phyloP scores from a whole-genome alignment of 805 yeast species.

The Ogataea zsoltii region DNA sequence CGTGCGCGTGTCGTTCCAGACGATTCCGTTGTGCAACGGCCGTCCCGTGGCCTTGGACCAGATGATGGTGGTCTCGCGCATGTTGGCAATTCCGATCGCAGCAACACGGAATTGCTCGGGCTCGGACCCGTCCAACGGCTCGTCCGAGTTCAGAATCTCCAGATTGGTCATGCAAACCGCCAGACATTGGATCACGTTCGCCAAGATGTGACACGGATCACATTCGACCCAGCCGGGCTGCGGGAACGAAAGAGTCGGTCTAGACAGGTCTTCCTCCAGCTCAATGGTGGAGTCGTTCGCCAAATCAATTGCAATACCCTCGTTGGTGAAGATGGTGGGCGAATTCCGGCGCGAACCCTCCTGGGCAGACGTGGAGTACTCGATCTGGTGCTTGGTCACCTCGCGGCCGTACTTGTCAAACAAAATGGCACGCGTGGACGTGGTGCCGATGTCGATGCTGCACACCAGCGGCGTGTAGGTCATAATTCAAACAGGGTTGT shows the following conservation, averaged over 20 bases:
- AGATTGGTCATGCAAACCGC: slow-evolving; percentile 61
- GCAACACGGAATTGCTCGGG: slow-evolving; percentile 49
- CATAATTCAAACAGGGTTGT: slow-evolving; percentile 2
- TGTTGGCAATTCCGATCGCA: slow-evolving; percentile 88
- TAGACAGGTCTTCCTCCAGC: slow-evolving; percentile 57
- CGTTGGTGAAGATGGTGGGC: slow-evolving; percentile 66
- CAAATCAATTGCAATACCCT: slow-evolving; percentile 65
- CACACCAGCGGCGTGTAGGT: slow-evolving; percentile 47
- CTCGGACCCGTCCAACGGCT: slow-evolving; percentile 32
- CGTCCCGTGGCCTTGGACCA: slow-evolving; percentile 85
- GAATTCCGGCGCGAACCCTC: slow-evolving; percentile 37
- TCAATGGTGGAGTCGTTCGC: slow-evolving; percentile 50
- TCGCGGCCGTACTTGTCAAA: slow-evolving; percentile 75
- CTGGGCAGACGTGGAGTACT: slow-evolving; percentile 75
- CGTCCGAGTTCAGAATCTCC: slow-evolving; percentile 55
- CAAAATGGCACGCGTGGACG: slow-evolving; percentile 85
- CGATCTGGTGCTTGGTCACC: slow-evolving; percentile 86
- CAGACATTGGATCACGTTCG: slow-evolving; percentile 78
- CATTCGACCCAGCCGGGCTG: slow-evolving; percentile 94
- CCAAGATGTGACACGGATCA: slow-evolving; percentile 79
- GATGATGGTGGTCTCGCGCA: slow-evolving; percentile 90
- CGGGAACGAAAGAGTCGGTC: slow-evolving; percentile 75
- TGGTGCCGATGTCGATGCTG: slow-evolving; percentile 87
- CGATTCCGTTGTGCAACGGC: slow-evolving; percentile 86
- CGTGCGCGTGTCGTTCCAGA: slow-evolving; percentile 95